phyloP scores from a whole-genome alignment of 1,284 basidiomycete species.

The Neonothopanus nambi region DNA sequence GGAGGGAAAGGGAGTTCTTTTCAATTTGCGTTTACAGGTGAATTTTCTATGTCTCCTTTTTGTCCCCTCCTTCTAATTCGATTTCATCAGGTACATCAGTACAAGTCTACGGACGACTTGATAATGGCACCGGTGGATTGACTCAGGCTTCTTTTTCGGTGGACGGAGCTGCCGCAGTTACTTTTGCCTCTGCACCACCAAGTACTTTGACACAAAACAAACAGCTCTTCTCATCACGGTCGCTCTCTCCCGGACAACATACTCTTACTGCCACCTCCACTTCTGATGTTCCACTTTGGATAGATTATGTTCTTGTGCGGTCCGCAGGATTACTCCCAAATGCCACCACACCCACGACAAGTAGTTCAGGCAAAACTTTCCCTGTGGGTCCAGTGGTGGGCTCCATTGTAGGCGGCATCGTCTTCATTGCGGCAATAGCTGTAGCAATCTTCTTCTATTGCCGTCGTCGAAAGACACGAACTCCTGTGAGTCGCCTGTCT shows the following conservation, averaged over 20 bases:
- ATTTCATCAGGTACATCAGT: conserved; percentile 20
- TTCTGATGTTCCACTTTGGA: conserved; percentile 19
- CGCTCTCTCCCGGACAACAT: conserved; percentile 20
- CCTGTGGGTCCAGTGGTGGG: conserved; percentile 17
- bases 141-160: conserved; percentile 23
- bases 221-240: conserved; percentile 20
- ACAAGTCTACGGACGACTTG: conserved; percentile 23
- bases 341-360: background rate
- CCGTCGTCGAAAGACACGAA: background rate
- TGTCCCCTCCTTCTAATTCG: background rate
- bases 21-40: conserved; percentile 23
- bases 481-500: background rate
- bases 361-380: conserved; percentile 10
- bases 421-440: background rate
- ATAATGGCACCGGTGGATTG: conserved; percentile 18
- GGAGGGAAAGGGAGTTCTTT: conserved; percentile 21
- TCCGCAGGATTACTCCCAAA: conserved; percentile 7
- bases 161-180: conserved; percentile 19
- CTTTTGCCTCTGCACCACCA: conserved; percentile 20
- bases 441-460: background rate
- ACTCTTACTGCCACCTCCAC: conserved; percentile 20
- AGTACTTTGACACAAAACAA: conserved; percentile 21
- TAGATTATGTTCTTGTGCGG: conserved; percentile 26
- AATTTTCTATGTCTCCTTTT: background rate
- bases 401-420: conserved; percentile 9